Conservation (phyloP, 495 filamentous ascomycete genomes). For the Copromyces sp. region DNA sequence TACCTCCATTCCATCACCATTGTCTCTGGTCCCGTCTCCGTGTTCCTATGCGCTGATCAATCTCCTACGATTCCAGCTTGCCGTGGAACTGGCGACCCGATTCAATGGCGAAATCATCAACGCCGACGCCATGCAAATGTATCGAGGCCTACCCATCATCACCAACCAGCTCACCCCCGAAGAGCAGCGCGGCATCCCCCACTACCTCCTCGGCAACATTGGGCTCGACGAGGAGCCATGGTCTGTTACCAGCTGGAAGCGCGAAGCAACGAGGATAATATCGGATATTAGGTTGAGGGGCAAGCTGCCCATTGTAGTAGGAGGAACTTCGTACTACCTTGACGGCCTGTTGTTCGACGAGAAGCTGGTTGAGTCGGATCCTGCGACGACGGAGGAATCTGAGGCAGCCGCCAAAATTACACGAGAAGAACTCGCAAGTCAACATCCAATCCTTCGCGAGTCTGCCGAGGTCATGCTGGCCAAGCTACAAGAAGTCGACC, state of each 20-base stretch:
- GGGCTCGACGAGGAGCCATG: slow-evolving; percentile 67
- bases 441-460: slow-evolving; percentile 63
- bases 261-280: slow-evolving; percentile 58
- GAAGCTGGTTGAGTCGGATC: slow-evolving; percentile 42
- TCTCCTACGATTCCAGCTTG: slow-evolving; percentile 50
- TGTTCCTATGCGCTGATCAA: background rate
- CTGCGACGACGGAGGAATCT: slow-evolving; percentile 9
- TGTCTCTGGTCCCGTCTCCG: background rate
- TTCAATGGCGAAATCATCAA: slow-evolving; percentile 97
- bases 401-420: slow-evolving; percentile 5
- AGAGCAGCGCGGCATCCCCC: slow-evolving; percentile 73
- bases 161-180: slow-evolving; percentile 78
- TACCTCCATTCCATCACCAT: background rate
- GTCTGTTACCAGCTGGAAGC: slow-evolving; percentile 64
- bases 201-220: slow-evolving; percentile 79
- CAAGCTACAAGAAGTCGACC: slow-evolving; percentile 70
- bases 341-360: slow-evolving; percentile 77
- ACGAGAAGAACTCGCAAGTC: slow-evolving; percentile 27
- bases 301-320: slow-evolving; percentile 80
- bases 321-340: slow-evolving; percentile 91
- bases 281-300: slow-evolving; percentile 65
- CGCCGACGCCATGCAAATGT: slow-evolving; percentile 98
- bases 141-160: slow-evolving; percentile 82
- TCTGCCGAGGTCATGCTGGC: slow-evolving; percentile 59
- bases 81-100: slow-evolving; percentile 71